Evolutionary conservation across 2,329 filamentous ascomycete genomes (phyloP), one percentile per base, ranked within the genome.

Genomic region (Thielaviopsis populi): DNA sequence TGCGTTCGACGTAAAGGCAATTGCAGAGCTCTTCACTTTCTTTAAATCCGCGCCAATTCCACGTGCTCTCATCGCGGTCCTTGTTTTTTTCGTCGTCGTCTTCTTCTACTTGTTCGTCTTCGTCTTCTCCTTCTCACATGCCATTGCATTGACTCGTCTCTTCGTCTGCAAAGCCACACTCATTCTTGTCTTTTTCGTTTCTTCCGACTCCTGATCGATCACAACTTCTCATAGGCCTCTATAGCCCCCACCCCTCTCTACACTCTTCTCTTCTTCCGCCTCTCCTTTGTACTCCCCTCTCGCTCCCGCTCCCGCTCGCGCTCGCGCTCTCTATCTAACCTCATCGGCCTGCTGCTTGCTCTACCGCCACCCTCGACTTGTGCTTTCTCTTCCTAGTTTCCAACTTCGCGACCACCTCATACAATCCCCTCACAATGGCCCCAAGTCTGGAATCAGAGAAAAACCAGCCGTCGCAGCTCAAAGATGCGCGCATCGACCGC

Each of bases 401-500:
- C 7, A 30, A 37, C 53, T 33, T 56, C 53, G 27, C 30, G 17
- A 56, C 27, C 10, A 3, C 15, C 37, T 19, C 61, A 61, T 30
- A 61, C 42, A 19, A 33, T 4, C 8, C 30, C 37, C 19, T n/a
- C 11, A 19, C 7, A 37, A 56, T 56, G 53, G 27, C 53, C n/a
- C 30, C 53, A 56, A 37, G 15, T 11, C 15, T n/a, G 10, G 53
- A 56, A 17, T 5, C 53, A 1, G 30, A 30, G 15, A 11, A 17
- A 3, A 46, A 46, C 3, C 33, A 37, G 33, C 33, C 33, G 33
- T 37, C 42, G 30, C 41, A 56, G 27, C 17, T 48, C 15, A 59
- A 30, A 33, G 62, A 63, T 8, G 54, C 46, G n/a, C 64, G 58
- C 37, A 41, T 58, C 27, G 30, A 54, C 11, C 61, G 61, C 56